Conservation (phyloP, 768 basidiomycete genomes). For the Pholiota microspora region DNA sequence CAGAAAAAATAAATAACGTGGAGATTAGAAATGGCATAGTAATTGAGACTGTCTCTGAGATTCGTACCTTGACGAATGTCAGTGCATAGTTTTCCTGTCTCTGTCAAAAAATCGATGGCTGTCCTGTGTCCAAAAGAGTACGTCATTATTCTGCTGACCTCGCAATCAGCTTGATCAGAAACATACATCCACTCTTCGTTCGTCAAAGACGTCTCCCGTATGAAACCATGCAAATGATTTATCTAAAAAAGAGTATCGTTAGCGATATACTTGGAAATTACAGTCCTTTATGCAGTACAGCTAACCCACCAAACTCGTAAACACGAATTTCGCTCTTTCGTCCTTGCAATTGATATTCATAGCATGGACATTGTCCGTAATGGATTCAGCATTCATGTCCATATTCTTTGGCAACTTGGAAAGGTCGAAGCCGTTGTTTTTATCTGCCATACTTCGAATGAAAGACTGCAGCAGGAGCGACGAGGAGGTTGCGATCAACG, state of each 20-base stretch:
- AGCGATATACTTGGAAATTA: background rate
- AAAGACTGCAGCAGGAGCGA: too few relatives aligned
- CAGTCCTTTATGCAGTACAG: background rate
- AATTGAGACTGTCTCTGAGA: background rate
- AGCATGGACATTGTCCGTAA: constrained; percentile 39
- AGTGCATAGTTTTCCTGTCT: constrained; percentile 70
- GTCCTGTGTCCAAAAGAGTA: constrained; percentile 32
- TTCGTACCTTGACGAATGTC: constrained; percentile 56
- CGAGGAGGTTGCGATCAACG: background rate
- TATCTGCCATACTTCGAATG: too few relatives aligned
- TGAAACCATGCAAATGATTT: constrained; percentile 71
- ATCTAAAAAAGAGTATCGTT: constrained; percentile 31
- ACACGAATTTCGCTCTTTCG: constrained; percentile 42
- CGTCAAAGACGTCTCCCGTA: constrained; percentile 72
- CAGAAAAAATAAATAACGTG: too few relatives aligned
- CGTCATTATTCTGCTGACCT: background rate
- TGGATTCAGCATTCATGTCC: constrained; percentile 39
- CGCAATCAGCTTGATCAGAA: background rate
- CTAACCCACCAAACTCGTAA: constrained; percentile 36
- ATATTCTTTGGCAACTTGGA: constrained; percentile 38
- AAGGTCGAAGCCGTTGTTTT: constrained; percentile 36
- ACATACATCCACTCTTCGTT: constrained; percentile 82
- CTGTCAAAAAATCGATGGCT: constrained; percentile 76
- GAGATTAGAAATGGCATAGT: background rate
- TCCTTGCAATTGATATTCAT: constrained; percentile 39